phyloP scores from a whole-genome alignment of 495 filamentous ascomycete genomes.

The Penicillium verhagenii region DNA sequence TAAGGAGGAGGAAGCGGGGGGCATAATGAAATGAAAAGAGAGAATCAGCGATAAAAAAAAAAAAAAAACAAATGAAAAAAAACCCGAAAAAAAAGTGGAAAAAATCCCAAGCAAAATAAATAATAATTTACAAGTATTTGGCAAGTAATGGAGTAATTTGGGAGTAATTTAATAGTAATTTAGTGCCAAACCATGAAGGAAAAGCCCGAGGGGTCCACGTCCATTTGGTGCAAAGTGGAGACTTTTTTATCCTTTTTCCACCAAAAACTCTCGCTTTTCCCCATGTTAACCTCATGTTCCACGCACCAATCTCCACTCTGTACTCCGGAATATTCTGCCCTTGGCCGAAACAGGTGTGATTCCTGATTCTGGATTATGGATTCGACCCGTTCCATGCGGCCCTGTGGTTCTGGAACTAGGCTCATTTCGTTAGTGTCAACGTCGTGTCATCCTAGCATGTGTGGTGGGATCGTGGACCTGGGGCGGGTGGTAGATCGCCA shows the following conservation, averaged over 20 bases:
- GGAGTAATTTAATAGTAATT: neutral
- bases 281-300: constrained; percentile 12
- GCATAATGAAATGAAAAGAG: too few relatives aligned
- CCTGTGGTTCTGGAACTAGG: constrained; percentile 26
- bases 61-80: too few relatives aligned
- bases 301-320: constrained; percentile 5
- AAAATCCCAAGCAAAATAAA: too few relatives aligned
- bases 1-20: too few relatives aligned
- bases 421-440: constrained; percentile 45
- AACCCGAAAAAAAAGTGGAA: too few relatives aligned
- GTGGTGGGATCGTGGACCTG: constrained; percentile 41
- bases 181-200: too few relatives aligned
- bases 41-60: too few relatives aligned
- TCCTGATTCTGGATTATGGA: constrained; percentile 32
- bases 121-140: too few relatives aligned
- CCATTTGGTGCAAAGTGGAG: constrained; percentile 8
- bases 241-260: neutral
- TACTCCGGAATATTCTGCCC: constrained; percentile 9
- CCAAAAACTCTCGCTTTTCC: constrained; percentile 1
- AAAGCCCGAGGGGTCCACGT: neutral
- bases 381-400: constrained; percentile 18
- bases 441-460: constrained; percentile 46
- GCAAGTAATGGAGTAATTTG: too few relatives aligned
- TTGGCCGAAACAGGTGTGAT: constrained; percentile 25
- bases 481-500: constrained; percentile 41